Base-by-base conservation (phyloP, 495 filamentous ascomycete species). In the Glonium stellatum region DNA sequence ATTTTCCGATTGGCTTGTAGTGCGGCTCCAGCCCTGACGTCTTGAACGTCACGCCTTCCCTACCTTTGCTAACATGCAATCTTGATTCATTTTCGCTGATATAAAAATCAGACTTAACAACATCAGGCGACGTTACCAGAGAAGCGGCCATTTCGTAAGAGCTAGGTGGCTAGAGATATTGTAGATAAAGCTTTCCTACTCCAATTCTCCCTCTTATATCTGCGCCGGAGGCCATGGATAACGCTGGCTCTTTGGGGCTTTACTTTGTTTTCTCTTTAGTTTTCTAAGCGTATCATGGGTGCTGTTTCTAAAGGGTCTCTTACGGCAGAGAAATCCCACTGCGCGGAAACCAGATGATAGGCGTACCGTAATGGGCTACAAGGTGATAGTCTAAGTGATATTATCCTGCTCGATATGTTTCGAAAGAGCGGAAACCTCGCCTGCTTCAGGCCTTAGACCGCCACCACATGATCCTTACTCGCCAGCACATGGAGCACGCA, bases 1-100 rank as follows among this genome's bases (percentile, higher is more conserved):
- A 88, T 8, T 70, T 70, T 0, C 79, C 75, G 41, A 84, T 82
- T 4, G 86, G 86, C 54, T 78, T 78, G 63, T 73, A 67, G 34
- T 57, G 47, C 12, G 57, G n/a, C 8, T 61, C 63, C 5, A 75
- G 57, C 19, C 62, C 68, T 15, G 59, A 42, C 1, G 51, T 62
- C 19, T 41, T 60, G 55, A 70, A 72, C 19, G 70, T 66, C 8
- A 44, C 47, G 8, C 64, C 50, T 5, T 62, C 48, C 36, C 51
- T 41, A 15, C 52, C 41, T 23, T 58, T 67, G 5, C 25, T 18
- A 23, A 15, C 34, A 35, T 5, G 5, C 9, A 15, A 6, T 1
- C 10, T 51, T 23, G 23, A 18, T 23, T 51, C 48, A 25, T 25
- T 31, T 5, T 42, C 52, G 53, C 25, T 62, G 19, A 55, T 39